These are phyloP conservation scores for Coemansia erecta DNA, from an alignment of 192 early-diverging fungal genomes.

Conservation along the genomic window DNA sequence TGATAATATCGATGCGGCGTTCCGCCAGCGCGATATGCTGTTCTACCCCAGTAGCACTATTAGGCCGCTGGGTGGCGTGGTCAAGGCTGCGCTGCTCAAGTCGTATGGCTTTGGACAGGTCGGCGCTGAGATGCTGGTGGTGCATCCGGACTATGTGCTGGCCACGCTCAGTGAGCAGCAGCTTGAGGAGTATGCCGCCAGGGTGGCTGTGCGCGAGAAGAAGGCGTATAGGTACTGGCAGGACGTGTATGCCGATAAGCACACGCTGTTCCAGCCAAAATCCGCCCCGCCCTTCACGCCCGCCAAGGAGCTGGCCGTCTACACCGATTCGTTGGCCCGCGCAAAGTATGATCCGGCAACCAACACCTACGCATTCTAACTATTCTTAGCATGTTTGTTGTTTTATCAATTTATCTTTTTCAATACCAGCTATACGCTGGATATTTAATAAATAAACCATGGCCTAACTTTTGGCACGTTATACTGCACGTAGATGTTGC, in stretches of 20 bases:
- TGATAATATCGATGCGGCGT: no score
- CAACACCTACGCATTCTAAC: slow-evolving; percentile 28
- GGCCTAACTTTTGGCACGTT: no score
- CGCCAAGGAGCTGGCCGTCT: slow-evolving; percentile 21
- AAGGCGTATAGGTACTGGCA: slow-evolving; percentile 40
- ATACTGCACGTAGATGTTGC: no score
- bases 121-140: slow-evolving; percentile 66
- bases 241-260: slow-evolving; percentile 22
- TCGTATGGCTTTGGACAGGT: slow-evolving; percentile 75
- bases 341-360: slow-evolving; percentile 13
- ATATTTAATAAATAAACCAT: no score
- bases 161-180: slow-evolving; percentile 18
- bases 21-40: slow-evolving; percentile 56
- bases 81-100: slow-evolving; percentile 68
- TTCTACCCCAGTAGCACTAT: slow-evolving; percentile 73
- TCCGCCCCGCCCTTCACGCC: slow-evolving; percentile 17
- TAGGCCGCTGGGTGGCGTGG: slow-evolving; percentile 45
- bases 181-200: slow-evolving; percentile 14
- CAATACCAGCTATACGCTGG: no score
- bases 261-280: slow-evolving; percentile 30
- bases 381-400: background rate
- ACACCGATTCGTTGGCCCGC: slow-evolving; percentile 25
- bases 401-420: background rate
- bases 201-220: background rate
- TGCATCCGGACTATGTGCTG: slow-evolving; percentile 70